phyloP scores from a whole-genome alignment of 179 eudicot species.

The Silene noctiflora region DNA sequence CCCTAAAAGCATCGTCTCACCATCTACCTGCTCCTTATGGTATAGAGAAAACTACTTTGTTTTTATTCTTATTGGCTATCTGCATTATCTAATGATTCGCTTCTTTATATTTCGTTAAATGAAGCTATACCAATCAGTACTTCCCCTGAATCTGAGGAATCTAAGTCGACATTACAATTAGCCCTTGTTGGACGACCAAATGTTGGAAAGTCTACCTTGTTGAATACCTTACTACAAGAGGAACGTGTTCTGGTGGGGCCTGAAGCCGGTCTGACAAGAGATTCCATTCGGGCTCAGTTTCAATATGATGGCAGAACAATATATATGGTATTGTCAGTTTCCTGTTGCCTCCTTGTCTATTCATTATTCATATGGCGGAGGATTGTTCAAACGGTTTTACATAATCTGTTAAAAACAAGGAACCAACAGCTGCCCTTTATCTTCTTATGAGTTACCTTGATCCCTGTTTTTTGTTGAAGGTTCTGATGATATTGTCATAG shows the following conservation, averaged over 20 bases:
- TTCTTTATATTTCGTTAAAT: constrained; percentile 31
- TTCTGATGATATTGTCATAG: not conserved
- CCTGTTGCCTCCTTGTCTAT: constrained; percentile 17
- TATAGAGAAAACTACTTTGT: not conserved
- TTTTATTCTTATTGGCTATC: not conserved
- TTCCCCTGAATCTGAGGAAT: constrained; percentile 48
- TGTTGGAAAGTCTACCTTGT: constrained; percentile 93
- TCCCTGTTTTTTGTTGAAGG: not conserved
- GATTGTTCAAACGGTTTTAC: not conserved
- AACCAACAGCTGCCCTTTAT: not conserved
- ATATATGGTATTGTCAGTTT: constrained; percentile 56
- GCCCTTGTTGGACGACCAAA: constrained; percentile 97
- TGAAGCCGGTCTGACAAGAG: constrained; percentile 97
- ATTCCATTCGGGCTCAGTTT: constrained; percentile 90
- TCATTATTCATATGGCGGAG: not conserved
- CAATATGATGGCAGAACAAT: constrained; percentile 74
- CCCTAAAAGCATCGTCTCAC: not conserved
- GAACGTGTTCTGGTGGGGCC: constrained; percentile 96
- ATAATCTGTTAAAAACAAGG: not conserved
- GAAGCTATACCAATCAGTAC: constrained; percentile 32
- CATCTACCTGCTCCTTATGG: not conserved
- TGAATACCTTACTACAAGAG: constrained; percentile 83
- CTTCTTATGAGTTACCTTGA: not conserved
- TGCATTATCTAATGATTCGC: constrained; percentile 17
- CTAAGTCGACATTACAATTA: constrained; percentile 79